Base-by-base conservation (phyloP, 2,329 filamentous ascomycete species). In the Alternaria tenuissima region DNA sequence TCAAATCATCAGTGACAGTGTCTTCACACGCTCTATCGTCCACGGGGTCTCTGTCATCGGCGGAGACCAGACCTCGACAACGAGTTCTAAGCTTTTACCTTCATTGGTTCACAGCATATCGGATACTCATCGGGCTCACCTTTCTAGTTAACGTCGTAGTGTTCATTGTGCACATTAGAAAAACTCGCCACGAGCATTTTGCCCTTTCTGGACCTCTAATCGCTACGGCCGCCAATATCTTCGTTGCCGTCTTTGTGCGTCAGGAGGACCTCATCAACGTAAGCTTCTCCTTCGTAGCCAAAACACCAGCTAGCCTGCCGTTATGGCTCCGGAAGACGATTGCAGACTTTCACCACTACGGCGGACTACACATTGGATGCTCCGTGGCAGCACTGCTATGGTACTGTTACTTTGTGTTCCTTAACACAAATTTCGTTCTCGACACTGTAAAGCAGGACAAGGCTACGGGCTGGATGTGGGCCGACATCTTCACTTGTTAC, bases 381-480 rank as follows among this genome's bases (percentile, higher is more conserved):
- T 72, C 75, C 1, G 44, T 78, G 4, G 71, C 75, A 7, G 69
- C 73, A 1, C 63, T 72, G 7, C 44, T 73, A 18, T 85, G 83
- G 83, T 84, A 81, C 67, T 69, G 79, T n/a, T 60, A 78, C 46
- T 79, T 83, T 59, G 71, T 76, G 3, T 69, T 69, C 5, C 56
- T 79, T 16, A 58, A 79, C 32, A 71, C 75, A 1, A 52, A 59
- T 16, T 64, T 71, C 16, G 75, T 70, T 61, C 39, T 64, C 9
- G 41, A 62, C 1, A 28, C 56, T 20, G 5, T 16, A n/a, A 20
- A 36, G 14, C 7, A 28, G 2, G 52, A 49, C n/a, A 53, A 51
- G 3, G 57, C 73, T 9, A 68, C 66, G 0, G 67, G 44, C 16
- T 55, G 61, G 30, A 55, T 76, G 14, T 68, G 71, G 55, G 47